Conservation (phyloP, 495 filamentous ascomycete species). For the Aspergillus affinis region DNA sequence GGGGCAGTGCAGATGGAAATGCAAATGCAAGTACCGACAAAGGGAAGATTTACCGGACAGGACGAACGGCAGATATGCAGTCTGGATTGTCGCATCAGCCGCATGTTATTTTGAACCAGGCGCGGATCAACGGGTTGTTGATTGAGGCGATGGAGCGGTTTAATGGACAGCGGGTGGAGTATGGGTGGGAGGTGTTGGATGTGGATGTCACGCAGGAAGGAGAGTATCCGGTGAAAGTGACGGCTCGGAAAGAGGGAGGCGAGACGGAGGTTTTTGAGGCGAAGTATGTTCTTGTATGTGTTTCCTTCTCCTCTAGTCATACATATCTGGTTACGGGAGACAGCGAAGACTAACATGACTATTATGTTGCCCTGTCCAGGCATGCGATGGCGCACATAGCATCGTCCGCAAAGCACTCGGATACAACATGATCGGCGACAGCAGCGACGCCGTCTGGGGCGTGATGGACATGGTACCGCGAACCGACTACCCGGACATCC, state of each 20-base stretch:
- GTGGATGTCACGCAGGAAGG: conserved; percentile 51
- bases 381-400: conserved; percentile 79
- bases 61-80: conserved; percentile 59
- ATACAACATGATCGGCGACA: conserved; percentile 72
- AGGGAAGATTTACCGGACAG: conserved; percentile 50
- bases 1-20: too few relatives aligned
- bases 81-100: conserved; percentile 65
- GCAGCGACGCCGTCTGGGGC: conserved; percentile 72
- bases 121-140: conserved; percentile 64
- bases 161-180: conserved; percentile 55
- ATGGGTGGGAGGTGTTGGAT: conserved; percentile 56
- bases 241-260: conserved; percentile 49
- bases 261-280: conserved; percentile 54
- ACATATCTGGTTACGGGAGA: too few relatives aligned
- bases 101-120: conserved; percentile 78
- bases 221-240: conserved; percentile 53
- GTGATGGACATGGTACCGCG: conserved; percentile 78
- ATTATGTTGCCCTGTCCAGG: conserved; percentile 35
- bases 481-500: conserved; percentile 82
- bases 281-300: conserved; percentile 66
- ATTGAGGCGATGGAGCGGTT: conserved; percentile 49
- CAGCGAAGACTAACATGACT: too few relatives aligned
- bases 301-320: background rate
- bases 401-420: conserved; percentile 65
- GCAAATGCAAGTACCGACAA: conserved; percentile 1